These are phyloP conservation scores for Geoglossum cookeanum DNA, from an alignment of 2,329 filamentous ascomycete species.

Conservation along the genomic window DNA sequence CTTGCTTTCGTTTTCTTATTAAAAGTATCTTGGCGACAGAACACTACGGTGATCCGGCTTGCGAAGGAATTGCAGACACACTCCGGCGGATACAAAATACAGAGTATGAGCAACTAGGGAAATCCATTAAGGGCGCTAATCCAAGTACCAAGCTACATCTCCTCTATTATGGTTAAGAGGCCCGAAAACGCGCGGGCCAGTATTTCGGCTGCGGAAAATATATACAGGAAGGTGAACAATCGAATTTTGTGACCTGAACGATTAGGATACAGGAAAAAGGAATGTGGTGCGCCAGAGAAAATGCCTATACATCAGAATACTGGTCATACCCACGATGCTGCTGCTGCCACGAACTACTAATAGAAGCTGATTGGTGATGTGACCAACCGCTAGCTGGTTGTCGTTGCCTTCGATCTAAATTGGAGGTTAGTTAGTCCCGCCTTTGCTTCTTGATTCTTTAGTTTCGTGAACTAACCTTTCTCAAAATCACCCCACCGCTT, in stretches of 20 bases:
- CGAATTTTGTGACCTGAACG: not conserved
- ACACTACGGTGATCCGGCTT: not conserved
- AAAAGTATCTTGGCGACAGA: not conserved
- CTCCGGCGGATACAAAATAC: not conserved
- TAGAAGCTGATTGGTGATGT: not conserved
- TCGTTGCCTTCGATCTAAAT: conserved; percentile 1
- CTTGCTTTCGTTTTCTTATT: not conserved
- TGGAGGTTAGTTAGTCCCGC: not conserved
- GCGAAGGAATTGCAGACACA: not conserved
- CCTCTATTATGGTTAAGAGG: not conserved
- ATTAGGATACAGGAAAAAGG: not conserved
- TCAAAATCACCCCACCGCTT: conserved; percentile 98
- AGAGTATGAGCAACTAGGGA: not conserved
- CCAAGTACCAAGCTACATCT: not conserved
- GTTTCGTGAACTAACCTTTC: conserved; percentile 29
- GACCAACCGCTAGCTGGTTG: not conserved
- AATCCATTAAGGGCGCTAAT: not conserved
- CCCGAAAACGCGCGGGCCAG: not conserved
- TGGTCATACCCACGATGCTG: not conserved
- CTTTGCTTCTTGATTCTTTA: not conserved
- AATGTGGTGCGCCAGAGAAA: not conserved
- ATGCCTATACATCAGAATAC: not conserved
- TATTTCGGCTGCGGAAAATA: not conserved
- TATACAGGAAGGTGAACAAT: not conserved
- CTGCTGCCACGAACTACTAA: not conserved